Base-by-base conservation (phyloP, 148 eudicot genomes). In the Bassia scoparia region DNA sequence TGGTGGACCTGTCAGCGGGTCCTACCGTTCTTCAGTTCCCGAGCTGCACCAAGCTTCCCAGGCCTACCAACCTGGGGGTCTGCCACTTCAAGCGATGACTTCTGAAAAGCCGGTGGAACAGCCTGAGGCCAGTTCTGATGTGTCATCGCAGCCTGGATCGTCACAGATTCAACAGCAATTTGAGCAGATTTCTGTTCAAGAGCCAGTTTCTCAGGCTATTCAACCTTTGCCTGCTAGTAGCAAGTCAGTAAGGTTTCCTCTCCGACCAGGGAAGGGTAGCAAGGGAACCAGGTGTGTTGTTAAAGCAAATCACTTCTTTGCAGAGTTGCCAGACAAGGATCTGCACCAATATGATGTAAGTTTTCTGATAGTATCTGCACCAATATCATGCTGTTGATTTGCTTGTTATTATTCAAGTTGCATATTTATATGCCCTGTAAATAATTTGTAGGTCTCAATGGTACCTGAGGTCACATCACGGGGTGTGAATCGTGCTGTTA, bases 11-110 rank as follows among this genome's bases (percentile, higher is more conserved):
- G 61, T 82, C 66, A 77, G 79, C 78, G 86, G 90, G 86, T 71
- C 87, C 83, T 38, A 69, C 82, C 71, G 90, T 79, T 84, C 90
- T 55, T 77, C 89, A 77, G 84, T 75, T 83, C 89, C 98, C 91
- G 98, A 94, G 88, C 97, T 86, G 98, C 89, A 93, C 90, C 98
- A 94, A 94, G 98, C 97, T 69, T 76, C 87, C 77, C 89, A 74
- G 78, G 86, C 89, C 21, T 80, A 85, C 83, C 90, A 84, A 75
- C 83, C 89, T 72, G 88, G 87, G 82, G 84, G 71, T 76, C 72
- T 73, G 67, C 73, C 83, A 26, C 37, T 84, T 85, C 91, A 80
- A 81, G 86, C 82, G 53, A 61, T 74, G 71, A 61, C 87, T 41
- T 75, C 79, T 73, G 79, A 67, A 61, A 70, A 71, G 61, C 82